phyloP scores from a whole-genome alignment of 2,329 filamentous ascomycete genomes.

The Colletotrichum destructivum region DNA sequence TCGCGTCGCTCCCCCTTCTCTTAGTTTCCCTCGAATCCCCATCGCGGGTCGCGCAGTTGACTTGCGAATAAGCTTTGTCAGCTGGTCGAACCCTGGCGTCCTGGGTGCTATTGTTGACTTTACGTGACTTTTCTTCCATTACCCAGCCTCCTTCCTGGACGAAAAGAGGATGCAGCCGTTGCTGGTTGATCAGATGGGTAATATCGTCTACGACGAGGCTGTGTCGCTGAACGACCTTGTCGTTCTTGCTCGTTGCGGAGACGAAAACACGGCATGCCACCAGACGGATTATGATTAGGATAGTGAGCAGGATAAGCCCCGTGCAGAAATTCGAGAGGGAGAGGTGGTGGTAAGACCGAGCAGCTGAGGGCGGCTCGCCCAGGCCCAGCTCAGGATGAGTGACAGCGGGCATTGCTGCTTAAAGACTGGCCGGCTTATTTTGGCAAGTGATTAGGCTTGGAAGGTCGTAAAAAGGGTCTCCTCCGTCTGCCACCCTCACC shows the following conservation, averaged over 20 bases:
- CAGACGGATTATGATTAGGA: slow-evolving; percentile 51
- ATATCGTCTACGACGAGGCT: not conserved
- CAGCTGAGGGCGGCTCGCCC: slow-evolving; percentile 44
- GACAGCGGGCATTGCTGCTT: slow-evolving; percentile 58
- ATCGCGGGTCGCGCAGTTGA: slow-evolving; percentile 13
- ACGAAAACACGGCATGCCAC: slow-evolving; percentile 14
- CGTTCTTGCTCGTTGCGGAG: slow-evolving; percentile 15
- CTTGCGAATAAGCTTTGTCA: slow-evolving; percentile 23
- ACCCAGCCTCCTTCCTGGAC: slow-evolving; percentile 23
- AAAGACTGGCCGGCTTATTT: slow-evolving; percentile 48
- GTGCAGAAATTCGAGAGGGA: slow-evolving; percentile 47
- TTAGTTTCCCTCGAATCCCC: not conserved
- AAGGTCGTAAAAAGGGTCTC: slow-evolving; percentile 32
- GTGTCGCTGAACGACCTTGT: not conserved
- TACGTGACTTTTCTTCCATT: slow-evolving; percentile 51
- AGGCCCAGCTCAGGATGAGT: slow-evolving; percentile 48
- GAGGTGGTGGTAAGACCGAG: slow-evolving; percentile 27
- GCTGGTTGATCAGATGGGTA: slow-evolving; percentile 31
- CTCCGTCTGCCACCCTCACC: slow-evolving; percentile 8
- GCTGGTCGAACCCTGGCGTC: slow-evolving; percentile 25
- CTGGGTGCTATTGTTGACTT: slow-evolving; percentile 46
- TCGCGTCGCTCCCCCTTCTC: not conserved
- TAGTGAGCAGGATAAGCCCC: slow-evolving; percentile 51
- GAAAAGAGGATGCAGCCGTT: slow-evolving; percentile 40
- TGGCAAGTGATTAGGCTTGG: slow-evolving; percentile 48